Conservation (phyloP, 176 grass and related monocot species). For the Guadua angustifolia region DNA sequence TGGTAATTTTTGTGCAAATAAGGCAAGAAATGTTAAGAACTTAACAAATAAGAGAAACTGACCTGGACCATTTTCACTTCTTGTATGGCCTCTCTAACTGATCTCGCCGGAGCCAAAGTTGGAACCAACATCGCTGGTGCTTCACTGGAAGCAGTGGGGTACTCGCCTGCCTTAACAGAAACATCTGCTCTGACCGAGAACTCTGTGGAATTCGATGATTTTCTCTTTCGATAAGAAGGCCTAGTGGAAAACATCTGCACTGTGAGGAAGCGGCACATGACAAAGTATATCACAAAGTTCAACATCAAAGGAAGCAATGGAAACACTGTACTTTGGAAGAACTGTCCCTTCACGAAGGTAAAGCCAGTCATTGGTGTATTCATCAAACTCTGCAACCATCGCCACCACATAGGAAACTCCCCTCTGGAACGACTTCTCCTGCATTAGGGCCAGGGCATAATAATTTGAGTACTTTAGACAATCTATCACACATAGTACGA, state of each 20-base stretch:
- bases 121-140: conserved; percentile 82
- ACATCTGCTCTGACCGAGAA: conserved; percentile 60
- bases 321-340: conserved; percentile 72
- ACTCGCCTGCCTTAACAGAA: conserved; percentile 58
- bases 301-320: neutral
- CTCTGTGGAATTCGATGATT: conserved; percentile 59
- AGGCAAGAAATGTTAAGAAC: neutral
- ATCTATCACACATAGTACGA: neutral
- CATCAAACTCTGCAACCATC: conserved; percentile 92
- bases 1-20: neutral
- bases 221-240: conserved; percentile 79
- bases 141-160: conserved; percentile 49
- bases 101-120: conserved; percentile 78
- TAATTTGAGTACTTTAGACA: neutral
- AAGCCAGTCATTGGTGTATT: conserved; percentile 98
- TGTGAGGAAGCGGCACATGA: neutral
- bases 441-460: neutral
- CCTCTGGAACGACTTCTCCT: conserved; percentile 78
- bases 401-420: conserved; percentile 83
- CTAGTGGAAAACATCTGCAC: conserved; percentile 37
- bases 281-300: conserved; percentile 9
- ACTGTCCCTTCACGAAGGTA: conserved; percentile 87
- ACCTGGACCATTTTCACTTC: conserved; percentile 99
- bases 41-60: conserved; percentile 26
- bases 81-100: conserved; percentile 85